These are phyloP conservation scores for Ophiostoma ulmi DNA, from an alignment of 2,329 filamentous ascomycete species.

Conservation along the genomic window DNA sequence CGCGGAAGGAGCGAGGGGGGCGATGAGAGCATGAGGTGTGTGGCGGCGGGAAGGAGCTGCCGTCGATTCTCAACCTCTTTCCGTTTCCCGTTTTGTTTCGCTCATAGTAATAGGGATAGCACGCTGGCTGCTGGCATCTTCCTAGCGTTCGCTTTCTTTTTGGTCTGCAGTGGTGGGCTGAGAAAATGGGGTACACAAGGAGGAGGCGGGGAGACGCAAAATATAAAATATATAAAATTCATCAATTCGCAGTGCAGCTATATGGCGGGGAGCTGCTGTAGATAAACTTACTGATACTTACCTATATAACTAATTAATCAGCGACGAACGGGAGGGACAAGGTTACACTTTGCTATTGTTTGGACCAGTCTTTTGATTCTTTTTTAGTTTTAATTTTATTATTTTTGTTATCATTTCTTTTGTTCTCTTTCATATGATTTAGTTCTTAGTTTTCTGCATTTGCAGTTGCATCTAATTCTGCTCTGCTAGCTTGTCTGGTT, in stretches of 20 bases:
- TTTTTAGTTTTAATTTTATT: neutral
- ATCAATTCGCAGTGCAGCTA: neutral
- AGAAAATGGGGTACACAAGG: slow-evolving; percentile 13
- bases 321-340: slow-evolving; percentile 1
- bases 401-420: neutral
- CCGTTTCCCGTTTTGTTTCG: slow-evolving; percentile 8
- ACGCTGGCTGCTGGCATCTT: neutral
- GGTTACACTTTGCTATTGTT: neutral
- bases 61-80: neutral
- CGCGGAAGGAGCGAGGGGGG: neutral
- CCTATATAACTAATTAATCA: neutral
- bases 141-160: neutral
- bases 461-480: no score
- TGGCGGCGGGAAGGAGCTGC: neutral
- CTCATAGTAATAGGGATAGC: neutral
- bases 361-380: neutral
- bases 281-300: neutral
- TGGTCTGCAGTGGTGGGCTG: neutral
- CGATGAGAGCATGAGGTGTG: neutral
- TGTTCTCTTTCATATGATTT: neutral
- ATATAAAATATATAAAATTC: neutral
- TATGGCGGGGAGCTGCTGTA: neutral
- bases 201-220: slow-evolving; percentile 7
- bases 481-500: neutral
- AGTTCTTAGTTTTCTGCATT: no score